Conservation (phyloP, 164 flowering plant genomes). For the Vitis amurensis region DNA sequence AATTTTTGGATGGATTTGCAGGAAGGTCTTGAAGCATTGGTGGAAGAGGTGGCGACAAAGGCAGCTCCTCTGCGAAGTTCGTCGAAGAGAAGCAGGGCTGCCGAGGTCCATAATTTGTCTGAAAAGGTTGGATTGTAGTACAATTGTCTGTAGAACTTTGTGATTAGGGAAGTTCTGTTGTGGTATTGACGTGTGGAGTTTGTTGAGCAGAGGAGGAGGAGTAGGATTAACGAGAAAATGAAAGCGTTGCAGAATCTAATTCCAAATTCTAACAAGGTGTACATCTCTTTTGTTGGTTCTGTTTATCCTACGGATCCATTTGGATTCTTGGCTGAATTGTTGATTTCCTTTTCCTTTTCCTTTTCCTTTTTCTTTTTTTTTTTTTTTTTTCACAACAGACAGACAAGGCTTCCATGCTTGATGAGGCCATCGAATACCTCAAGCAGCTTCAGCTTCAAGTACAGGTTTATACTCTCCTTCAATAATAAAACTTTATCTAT, state of each 20-base stretch:
- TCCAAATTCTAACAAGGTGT: conserved; percentile 85
- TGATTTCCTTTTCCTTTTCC: neutral
- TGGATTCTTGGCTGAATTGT: neutral
- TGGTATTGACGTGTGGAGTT: conserved; percentile 2
- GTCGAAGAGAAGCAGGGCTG: conserved; percentile 76
- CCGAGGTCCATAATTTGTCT: conserved; percentile 88
- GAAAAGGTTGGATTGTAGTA: conserved; percentile 58
- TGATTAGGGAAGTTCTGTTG: neutral
- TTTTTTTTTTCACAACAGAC: conserved; percentile 35
- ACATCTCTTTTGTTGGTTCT: neutral
- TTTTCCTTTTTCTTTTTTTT: neutral
- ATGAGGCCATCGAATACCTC: conserved; percentile 80
- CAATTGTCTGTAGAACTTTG: neutral
- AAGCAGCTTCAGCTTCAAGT: conserved; percentile 85
- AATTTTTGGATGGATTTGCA: conserved; percentile 9
- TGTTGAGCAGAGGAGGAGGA: conserved; percentile 70
- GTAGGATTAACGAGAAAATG: conserved; percentile 88
- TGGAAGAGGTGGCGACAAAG: conserved; percentile 33
- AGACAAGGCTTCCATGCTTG: conserved; percentile 84
- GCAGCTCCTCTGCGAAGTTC: conserved; percentile 33
- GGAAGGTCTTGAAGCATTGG: conserved; percentile 44
- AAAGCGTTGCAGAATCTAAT: conserved; percentile 82
- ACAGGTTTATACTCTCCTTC: conserved; percentile 37
- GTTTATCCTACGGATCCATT: neutral
- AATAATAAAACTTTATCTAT: neutral